These are phyloP conservation scores for Physcomitrellopsis africana DNA, from an alignment of 225 moss, liverwort and hornwort species.

Conservation along the genomic window DNA sequence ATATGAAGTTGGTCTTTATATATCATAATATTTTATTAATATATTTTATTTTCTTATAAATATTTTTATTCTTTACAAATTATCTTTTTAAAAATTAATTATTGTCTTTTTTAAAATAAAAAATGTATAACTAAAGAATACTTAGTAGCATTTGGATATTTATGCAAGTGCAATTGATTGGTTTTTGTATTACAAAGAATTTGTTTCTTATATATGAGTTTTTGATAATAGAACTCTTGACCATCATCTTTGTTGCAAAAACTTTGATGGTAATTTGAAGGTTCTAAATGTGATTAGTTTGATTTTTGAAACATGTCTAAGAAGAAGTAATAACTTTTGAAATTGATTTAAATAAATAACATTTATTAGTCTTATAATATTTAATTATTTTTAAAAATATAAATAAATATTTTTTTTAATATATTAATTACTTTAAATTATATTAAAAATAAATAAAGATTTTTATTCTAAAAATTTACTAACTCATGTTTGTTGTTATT, in stretches of 20 bases:
- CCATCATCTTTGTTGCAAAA: constrained; percentile 53
- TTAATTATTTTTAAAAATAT: neutral
- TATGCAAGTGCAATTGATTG: constrained; percentile 67
- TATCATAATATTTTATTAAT: too few species aligned
- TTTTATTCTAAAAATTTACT: neutral
- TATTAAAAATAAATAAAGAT: neutral
- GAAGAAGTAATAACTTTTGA: neutral
- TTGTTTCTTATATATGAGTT: constrained; percentile 73
- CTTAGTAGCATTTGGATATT: constrained; percentile 2
- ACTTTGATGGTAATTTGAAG: constrained; percentile 13
- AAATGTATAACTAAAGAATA: neutral
- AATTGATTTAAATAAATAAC: too few species aligned
- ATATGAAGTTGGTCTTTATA: too few species aligned
- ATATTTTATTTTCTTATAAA: too few species aligned
- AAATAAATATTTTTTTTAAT: neutral
- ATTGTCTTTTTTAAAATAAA: neutral
- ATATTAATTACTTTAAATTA: neutral
- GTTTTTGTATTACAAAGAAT: constrained; percentile 65
- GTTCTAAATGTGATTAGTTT: neutral
- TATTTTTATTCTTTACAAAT: too few species aligned
- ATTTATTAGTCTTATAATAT: too few species aligned
- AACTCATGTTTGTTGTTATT: neutral
- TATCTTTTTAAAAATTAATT: neutral
- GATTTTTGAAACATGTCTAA: neutral
- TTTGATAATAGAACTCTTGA: constrained; percentile 74